phyloP scores from a whole-genome alignment of 768 basidiomycete genomes.

The Mycena amicta region DNA sequence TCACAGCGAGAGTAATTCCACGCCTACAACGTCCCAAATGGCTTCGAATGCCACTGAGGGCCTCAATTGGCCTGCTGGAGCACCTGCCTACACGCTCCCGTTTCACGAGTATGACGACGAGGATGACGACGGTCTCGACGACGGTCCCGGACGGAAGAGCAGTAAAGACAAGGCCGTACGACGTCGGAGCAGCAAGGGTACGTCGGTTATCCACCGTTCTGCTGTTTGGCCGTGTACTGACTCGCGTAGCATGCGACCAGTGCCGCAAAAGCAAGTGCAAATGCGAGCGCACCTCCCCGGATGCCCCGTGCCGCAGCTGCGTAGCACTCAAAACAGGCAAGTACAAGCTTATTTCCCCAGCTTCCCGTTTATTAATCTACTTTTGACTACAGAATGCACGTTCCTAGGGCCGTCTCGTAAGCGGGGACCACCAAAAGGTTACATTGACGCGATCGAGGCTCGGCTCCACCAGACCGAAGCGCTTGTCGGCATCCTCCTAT shows the following conservation, averaged over 20 bases:
- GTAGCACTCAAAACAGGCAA: conserved; percentile 70
- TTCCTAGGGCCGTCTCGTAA: conserved; percentile 80
- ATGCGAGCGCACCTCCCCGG: conserved; percentile 68
- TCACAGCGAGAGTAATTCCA: background rate
- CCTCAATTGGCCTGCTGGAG: background rate
- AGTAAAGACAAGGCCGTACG: conserved; percentile 55
- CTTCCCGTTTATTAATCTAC: conserved; percentile 16
- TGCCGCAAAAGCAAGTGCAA: conserved; percentile 91
- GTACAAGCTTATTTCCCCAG: conserved; percentile 23
- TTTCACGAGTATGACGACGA: conserved; percentile 3
- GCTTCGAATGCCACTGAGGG: background rate
- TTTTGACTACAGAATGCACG: conserved; percentile 58
- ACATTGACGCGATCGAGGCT: conserved; percentile 93
- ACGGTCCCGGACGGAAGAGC: background rate
- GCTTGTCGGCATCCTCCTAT: conserved; percentile 78
- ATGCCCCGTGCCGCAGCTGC: conserved; percentile 77
- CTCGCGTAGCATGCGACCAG: conserved; percentile 74
- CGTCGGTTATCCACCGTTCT: conserved; percentile 19
- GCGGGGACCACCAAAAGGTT: conserved; percentile 89
- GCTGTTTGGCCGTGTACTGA: conserved; percentile 7
- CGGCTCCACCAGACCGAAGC: conserved; percentile 91
- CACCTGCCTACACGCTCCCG: conserved; percentile 41
- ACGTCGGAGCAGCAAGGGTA: conserved; percentile 78
- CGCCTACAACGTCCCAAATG: background rate
- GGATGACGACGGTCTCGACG: conserved; percentile 1